A percentile compares a stretch with the other conserved stretches of the same genome.
Evolutionary conservation across 176 grass and related monocot genomes (phyloP).

Genomic region (Paspalum vaginatum): DNA sequence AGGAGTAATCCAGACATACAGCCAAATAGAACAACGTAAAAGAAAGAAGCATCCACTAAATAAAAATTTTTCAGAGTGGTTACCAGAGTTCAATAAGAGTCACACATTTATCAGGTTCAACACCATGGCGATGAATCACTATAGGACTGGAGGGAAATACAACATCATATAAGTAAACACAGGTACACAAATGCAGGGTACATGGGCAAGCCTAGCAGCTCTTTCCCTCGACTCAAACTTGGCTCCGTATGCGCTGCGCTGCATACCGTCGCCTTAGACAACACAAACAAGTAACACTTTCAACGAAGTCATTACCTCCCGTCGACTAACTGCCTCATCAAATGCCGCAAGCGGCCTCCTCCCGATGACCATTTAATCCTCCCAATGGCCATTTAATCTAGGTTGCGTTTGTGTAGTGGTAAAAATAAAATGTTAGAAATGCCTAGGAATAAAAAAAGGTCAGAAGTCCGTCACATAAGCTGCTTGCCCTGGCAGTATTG

Average conservation of each 20-base stretch:
- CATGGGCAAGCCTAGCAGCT: slow-evolving; percentile 42
- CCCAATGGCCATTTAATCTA: slow-evolving; percentile 49
- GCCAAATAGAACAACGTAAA: slow-evolving; percentile 9
- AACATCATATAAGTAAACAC: slow-evolving; percentile 60
- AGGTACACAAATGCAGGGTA: slow-evolving; percentile 52
- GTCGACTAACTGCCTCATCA: slow-evolving; percentile 34
- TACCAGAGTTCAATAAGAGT: slow-evolving; percentile 43
- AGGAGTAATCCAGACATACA: not conserved
- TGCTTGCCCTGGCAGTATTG: slow-evolving; percentile 54
- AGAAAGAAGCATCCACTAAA: slow-evolving; percentile 22
- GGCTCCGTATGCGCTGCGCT: slow-evolving; percentile 20
- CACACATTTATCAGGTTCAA: slow-evolving; percentile 40
- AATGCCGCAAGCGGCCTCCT: slow-evolving; percentile 36
- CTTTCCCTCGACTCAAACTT: slow-evolving; percentile 40
- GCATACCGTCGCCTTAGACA: slow-evolving; percentile 41
- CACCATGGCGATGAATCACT: slow-evolving; percentile 46
- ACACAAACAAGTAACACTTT: slow-evolving; percentile 37
- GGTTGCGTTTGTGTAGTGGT: slow-evolving; percentile 36
- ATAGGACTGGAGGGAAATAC: slow-evolving; percentile 54
- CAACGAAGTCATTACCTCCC: slow-evolving; percentile 42
- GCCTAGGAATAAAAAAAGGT: slow-evolving; percentile 46
- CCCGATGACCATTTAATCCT: slow-evolving; percentile 43
- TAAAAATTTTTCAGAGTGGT: slow-evolving; percentile 24
- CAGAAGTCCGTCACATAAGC: slow-evolving; percentile 42
- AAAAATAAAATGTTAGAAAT: slow-evolving; percentile 50